phyloP scores from a whole-genome alignment of 176 grass and related monocot species.

The Guadua angustifolia region DNA sequence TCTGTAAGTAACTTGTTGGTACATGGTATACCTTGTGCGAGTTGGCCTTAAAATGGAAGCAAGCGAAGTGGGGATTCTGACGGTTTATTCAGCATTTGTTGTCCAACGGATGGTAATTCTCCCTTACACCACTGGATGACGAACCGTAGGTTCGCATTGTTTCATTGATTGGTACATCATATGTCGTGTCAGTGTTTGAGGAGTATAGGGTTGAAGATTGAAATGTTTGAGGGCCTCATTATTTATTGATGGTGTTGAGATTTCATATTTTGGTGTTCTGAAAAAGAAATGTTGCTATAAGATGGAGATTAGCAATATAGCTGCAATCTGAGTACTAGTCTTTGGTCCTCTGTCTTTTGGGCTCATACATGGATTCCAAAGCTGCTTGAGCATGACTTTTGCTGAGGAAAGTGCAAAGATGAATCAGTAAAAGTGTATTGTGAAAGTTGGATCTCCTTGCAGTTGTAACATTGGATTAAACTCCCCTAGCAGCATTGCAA shows the following conservation, averaged over 20 bases:
- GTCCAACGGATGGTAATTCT: too few relatives aligned
- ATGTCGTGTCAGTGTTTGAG: neutral
- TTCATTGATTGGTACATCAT: neutral
- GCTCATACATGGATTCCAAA: constrained; percentile 59
- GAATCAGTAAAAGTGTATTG: constrained; percentile 44
- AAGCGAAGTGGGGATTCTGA: too few relatives aligned
- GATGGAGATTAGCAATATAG: neutral
- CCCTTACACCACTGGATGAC: neutral
- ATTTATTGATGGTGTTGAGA: neutral
- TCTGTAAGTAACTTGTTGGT: neutral
- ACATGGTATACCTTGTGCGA: neutral
- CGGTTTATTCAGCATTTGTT: too few relatives aligned
- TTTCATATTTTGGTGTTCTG: neutral
- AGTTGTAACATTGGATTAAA: constrained; percentile 17
- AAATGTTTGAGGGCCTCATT: neutral
- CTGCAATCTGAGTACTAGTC: neutral
- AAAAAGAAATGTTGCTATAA: neutral
- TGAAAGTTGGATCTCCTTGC: constrained; percentile 46
- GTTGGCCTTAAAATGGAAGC: neutral
- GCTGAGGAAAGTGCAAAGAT: constrained; percentile 35
- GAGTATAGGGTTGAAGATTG: neutral
- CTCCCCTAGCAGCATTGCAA: neutral
- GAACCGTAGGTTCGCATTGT: neutral
- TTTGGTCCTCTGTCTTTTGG: constrained; percentile 13
- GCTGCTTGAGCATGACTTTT: constrained; percentile 24